phyloP scores from a whole-genome alignment of 2,329 filamentous ascomycete genomes.

The Ophiostoma sp. region DNA sequence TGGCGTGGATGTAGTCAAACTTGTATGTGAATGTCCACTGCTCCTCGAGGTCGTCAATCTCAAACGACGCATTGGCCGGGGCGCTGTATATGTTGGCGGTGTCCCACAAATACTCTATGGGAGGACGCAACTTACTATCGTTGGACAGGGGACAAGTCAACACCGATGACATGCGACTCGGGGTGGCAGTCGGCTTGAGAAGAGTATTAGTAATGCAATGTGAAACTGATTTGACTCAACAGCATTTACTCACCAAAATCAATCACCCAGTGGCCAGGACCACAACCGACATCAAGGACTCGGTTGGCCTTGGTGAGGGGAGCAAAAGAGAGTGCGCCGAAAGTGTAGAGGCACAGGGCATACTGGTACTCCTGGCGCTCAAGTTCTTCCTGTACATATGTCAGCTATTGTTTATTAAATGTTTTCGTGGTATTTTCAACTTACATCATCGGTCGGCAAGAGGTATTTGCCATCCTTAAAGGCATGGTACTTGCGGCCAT shows the following conservation, averaged over 20 bases:
- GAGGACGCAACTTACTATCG: constrained; percentile 28
- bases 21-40: constrained; percentile 35
- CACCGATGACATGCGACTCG: constrained; percentile 34
- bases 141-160: constrained; percentile 35
- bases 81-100: constrained; percentile 20
- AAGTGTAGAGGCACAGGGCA: constrained; percentile 43
- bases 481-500: constrained; percentile 43
- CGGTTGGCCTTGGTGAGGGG: constrained; percentile 45
- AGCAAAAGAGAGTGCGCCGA: constrained; percentile 46
- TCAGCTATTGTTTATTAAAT: not conserved
- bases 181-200: constrained; percentile 33
- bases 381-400: constrained; percentile 37
- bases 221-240: not conserved
- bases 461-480: constrained; percentile 43
- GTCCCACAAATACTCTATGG: not conserved
- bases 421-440: not conserved
- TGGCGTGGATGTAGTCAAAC: constrained; percentile 35
- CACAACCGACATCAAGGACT: constrained; percentile 53
- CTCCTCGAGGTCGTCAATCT: constrained; percentile 36
- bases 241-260: constrained; percentile 34
- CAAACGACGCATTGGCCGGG: constrained; percentile 34
- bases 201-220: not conserved
- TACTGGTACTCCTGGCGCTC: constrained; percentile 42
- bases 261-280: constrained; percentile 42
- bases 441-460: constrained; percentile 42